A percentile compares a stretch with the other conserved stretches of the same genome.
Evolutionary conservation across 2,329 filamentous ascomycete species (phyloP).

Genomic region (Fusarium camptoceras): DNA sequence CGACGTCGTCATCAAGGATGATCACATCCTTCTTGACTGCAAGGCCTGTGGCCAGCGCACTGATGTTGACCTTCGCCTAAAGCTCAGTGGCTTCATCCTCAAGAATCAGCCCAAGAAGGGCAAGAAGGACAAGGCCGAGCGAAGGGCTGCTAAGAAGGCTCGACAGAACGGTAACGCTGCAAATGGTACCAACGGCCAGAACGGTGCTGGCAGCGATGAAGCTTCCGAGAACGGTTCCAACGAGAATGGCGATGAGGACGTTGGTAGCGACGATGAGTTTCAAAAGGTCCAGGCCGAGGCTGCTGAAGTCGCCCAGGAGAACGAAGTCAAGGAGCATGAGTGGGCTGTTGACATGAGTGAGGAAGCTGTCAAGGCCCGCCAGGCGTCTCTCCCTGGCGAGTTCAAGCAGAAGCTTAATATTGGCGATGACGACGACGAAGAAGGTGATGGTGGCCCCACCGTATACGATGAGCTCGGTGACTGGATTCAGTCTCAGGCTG

Average conservation of each 20-base stretch:
- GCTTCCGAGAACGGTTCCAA: conserved; percentile 63
- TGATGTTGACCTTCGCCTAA: conserved; percentile 91
- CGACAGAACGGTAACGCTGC: conserved; percentile 73
- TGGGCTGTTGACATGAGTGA: conserved; percentile 98
- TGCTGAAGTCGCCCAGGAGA: conserved; percentile 60
- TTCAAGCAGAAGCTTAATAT: conserved; percentile 92
- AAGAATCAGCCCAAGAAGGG: conserved; percentile 95
- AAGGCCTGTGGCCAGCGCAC: conserved; percentile 97
- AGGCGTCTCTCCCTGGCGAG: conserved; percentile 91
- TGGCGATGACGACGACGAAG: conserved; percentile 83
- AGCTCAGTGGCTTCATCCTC: conserved; percentile 96
- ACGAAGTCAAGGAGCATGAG: conserved; percentile 82
- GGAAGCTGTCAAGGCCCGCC: conserved; percentile 93
- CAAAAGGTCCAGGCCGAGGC: conserved; percentile 79
- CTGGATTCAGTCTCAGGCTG: conserved; percentile 85
- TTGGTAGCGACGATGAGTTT: conserved; percentile 91
- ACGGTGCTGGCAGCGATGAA: conserved; percentile 69
- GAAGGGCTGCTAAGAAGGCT: conserved; percentile 91
- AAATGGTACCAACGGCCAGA: conserved; percentile 58
- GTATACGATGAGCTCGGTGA: conserved; percentile 91
- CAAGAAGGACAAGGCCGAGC: conserved; percentile 95
- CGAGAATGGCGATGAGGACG: conserved; percentile 68
- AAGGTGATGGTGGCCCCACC: conserved; percentile 80
- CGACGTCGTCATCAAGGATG: conserved; percentile 94
- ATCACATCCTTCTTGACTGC: conserved; percentile 92